Percentiles rank a stretch among this genome's conserved stretches.
Conservation (phyloP, 1,284 basidiomycete genomes). For the Blastosporella zonata region DNA sequence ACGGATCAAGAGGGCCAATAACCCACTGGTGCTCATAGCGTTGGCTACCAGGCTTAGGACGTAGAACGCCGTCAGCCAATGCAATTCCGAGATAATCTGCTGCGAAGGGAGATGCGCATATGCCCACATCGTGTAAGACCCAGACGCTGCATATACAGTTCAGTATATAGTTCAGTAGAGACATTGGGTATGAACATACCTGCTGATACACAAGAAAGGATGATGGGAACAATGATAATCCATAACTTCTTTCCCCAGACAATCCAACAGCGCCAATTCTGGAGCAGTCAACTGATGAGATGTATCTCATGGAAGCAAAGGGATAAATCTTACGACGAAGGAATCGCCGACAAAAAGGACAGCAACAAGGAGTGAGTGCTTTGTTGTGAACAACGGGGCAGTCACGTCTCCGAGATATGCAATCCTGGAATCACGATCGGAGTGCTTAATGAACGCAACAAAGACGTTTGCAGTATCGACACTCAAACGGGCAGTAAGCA, state of each 20-base stretch:
- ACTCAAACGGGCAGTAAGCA: slow-evolving; percentile 1
- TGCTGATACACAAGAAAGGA: slow-evolving; percentile 2
- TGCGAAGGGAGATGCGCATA: slow-evolving; percentile 6
- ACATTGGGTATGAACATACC: neutral
- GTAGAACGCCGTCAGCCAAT: slow-evolving; percentile 6
- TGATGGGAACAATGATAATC: slow-evolving; percentile 2
- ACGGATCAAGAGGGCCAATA: neutral
- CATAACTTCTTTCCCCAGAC: slow-evolving; percentile 7
- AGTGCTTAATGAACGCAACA: slow-evolving; percentile 3
- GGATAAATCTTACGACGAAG: slow-evolving; percentile 2
- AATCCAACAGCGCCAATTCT: slow-evolving; percentile 10
- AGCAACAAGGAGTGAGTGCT: slow-evolving; percentile 5
- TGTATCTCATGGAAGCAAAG: too few relatives aligned
- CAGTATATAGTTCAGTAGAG: neutral
- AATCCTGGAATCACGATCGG: neutral
- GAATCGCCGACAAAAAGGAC: slow-evolving; percentile 9
- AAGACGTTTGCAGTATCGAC: slow-evolving; percentile 10
- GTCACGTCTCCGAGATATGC: slow-evolving; percentile 2
- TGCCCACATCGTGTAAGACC: slow-evolving; percentile 11
- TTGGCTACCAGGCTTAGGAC: slow-evolving; percentile 7
- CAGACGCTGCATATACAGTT: neutral
- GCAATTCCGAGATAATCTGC: slow-evolving; percentile 6
- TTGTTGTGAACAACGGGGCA: slow-evolving; percentile 3
- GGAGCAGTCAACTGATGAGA: neutral
- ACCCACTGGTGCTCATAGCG: slow-evolving; percentile 5